phyloP scores from a whole-genome alignment of 768 basidiomycete species.

The Coprinellus aureogranulatus region DNA sequence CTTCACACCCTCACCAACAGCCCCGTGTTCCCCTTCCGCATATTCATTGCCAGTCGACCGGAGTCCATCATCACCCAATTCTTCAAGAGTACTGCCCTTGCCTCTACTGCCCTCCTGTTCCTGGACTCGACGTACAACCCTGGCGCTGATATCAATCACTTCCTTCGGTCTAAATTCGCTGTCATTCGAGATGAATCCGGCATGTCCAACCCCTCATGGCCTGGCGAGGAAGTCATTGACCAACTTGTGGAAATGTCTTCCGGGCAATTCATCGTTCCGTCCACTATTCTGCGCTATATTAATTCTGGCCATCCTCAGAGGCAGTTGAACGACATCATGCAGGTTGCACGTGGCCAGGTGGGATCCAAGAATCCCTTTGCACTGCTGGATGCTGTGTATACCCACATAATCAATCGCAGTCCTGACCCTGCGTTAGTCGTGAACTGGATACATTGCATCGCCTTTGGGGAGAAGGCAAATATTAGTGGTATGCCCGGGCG shows the following conservation, averaged over 20 bases:
- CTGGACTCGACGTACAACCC: background rate
- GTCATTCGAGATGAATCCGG: background rate
- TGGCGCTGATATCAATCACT: background rate
- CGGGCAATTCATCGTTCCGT: conserved; percentile 1
- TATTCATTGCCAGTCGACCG: conserved; percentile 3
- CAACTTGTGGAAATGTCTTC: background rate
- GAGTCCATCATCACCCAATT: background rate
- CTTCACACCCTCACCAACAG: background rate
- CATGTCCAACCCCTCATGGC: background rate
- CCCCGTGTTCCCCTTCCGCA: background rate
- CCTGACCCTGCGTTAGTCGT: too few relatives aligned
- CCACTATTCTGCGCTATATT: background rate
- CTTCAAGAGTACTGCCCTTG: background rate
- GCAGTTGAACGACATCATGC: background rate
- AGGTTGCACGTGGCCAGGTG: too few relatives aligned
- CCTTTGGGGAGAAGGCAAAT: too few relatives aligned
- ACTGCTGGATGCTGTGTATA: background rate
- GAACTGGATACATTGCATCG: too few relatives aligned
- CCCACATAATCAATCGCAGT: background rate
- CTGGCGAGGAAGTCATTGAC: background rate
- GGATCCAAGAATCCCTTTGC: background rate
- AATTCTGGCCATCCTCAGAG: background rate
- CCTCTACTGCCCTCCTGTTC: background rate
- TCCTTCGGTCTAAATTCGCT: background rate
- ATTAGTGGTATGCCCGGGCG: too few relatives aligned